Evolutionary conservation across 2,329 filamentous ascomycete genomes (phyloP).

Genomic region (Colletotrichum brevisporum): DNA sequence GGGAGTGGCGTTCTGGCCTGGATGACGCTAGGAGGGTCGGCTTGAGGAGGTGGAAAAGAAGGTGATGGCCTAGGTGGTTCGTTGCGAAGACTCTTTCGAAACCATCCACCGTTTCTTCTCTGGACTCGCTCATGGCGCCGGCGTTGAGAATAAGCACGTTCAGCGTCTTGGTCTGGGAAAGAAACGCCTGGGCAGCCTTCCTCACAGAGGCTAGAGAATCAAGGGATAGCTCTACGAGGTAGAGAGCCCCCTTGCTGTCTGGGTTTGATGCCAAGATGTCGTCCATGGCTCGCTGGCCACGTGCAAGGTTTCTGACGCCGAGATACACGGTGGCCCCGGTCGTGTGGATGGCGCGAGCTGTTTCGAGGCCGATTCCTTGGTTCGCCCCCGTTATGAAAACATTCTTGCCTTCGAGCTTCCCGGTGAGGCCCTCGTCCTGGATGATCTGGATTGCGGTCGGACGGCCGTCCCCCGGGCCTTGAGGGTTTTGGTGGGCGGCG

Average conservation of each 20-base stretch:
- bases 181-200: conserved; percentile 49
- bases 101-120: conserved; percentile 41
- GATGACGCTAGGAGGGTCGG: conserved; percentile 55
- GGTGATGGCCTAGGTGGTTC: conserved; percentile 68
- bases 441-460: conserved; percentile 41
- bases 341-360: conserved; percentile 51
- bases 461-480: conserved; percentile 37
- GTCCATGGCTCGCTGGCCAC: conserved; percentile 48
- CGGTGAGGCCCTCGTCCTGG: conserved; percentile 31
- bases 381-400: conserved; percentile 55
- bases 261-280: conserved; percentile 32
- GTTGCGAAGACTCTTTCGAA: conserved; percentile 61
- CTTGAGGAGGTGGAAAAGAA: conserved; percentile 66
- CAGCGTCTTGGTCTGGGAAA: conserved; percentile 45
- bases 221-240: conserved; percentile 28
- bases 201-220: conserved; percentile 41
- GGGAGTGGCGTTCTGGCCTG: conserved; percentile 56
- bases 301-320: conserved; percentile 51
- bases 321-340: conserved; percentile 56
- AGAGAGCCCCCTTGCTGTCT: background rate
- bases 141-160: conserved; percentile 57
- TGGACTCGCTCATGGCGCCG: conserved; percentile 40
- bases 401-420: conserved; percentile 48
- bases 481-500: conserved; percentile 7
- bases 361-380: conserved; percentile 56